Evolutionary conservation across 2,329 filamentous ascomycete species (phyloP).

Genomic region (Hirsutella rhossiliensis): DNA sequence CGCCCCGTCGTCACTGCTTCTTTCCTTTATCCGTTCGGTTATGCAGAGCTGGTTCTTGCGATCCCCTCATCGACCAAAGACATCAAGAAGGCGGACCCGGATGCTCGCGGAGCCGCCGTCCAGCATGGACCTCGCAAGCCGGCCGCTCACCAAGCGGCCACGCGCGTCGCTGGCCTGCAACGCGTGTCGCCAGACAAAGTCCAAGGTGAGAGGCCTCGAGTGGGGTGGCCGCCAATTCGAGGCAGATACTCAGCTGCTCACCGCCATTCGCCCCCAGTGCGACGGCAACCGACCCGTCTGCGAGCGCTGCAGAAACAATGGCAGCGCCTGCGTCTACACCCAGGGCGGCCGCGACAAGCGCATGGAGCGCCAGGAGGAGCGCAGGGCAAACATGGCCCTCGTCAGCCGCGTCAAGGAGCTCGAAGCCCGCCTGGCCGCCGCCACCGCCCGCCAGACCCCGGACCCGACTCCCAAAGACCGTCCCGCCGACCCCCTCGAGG

Average conservation of each 20-base stretch:
- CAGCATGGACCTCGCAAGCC: conserved; percentile 6
- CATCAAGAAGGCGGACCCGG: too few relatives aligned
- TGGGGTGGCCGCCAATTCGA: background rate
- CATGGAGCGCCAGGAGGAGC: conserved; percentile 11
- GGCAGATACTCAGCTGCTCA: background rate
- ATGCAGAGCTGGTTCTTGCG: too few relatives aligned
- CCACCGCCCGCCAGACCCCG: background rate
- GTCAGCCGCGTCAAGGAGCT: conserved; percentile 10
- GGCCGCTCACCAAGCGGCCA: conserved; percentile 10
- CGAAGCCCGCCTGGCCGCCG: conserved; percentile 8
- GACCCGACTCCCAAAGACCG: background rate
- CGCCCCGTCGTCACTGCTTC: too few relatives aligned
- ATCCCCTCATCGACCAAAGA: too few relatives aligned
- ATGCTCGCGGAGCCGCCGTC: background rate
- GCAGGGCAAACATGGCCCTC: conserved; percentile 8
- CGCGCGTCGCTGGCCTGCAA: conserved; percentile 12
- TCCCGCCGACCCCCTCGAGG: background rate
- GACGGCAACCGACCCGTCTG: conserved; percentile 10
- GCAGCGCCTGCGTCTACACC: conserved; percentile 9
- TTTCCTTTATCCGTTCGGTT: too few relatives aligned
- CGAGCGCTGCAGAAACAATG: conserved; percentile 8
- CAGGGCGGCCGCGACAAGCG: conserved; percentile 11
- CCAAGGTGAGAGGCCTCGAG: conserved; percentile 7
- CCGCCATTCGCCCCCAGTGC: conserved; percentile 4
- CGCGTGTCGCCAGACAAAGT: conserved; percentile 11